These are phyloP conservation scores for Skeletonema potamos DNA, from an alignment of 108 stramenopile genomes.

Conservation along the genomic window DNA sequence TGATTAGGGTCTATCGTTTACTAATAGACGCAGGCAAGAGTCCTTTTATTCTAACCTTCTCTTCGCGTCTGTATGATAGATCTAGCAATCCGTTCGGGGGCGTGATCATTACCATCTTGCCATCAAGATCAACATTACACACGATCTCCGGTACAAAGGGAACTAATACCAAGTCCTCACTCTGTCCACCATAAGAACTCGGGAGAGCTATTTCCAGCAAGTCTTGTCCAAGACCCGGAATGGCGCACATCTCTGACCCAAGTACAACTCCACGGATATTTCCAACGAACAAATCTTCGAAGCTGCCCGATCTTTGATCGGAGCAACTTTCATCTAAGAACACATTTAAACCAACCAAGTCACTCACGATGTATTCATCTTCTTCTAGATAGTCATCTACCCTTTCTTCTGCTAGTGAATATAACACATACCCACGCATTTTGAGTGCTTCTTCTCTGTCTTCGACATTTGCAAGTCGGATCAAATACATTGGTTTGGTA, in stretches of 20 bases:
- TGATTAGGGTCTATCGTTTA: neutral
- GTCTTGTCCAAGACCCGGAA: slow-evolving; percentile 82
- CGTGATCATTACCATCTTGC: slow-evolving; percentile 51
- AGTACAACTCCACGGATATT: slow-evolving; percentile 68
- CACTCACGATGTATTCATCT: slow-evolving; percentile 70
- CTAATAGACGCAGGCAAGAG: slow-evolving; percentile 52
- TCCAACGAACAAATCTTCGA: slow-evolving; percentile 63
- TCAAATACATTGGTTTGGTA: slow-evolving; percentile 50
- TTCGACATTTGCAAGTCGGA: slow-evolving; percentile 57
- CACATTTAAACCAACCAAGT: slow-evolving; percentile 79
- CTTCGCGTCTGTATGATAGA: slow-evolving; percentile 73
- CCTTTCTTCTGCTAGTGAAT: slow-evolving; percentile 60
- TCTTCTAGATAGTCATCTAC: slow-evolving; percentile 44
- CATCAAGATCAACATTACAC: slow-evolving; percentile 56
- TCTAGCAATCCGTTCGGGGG: slow-evolving; percentile 79
- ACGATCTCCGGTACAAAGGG: slow-evolving; percentile 83
- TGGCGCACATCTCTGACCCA: slow-evolving; percentile 78
- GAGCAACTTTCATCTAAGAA: slow-evolving; percentile 37
- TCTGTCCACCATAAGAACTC: slow-evolving; percentile 26
- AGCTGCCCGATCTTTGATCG: slow-evolving; percentile 8
- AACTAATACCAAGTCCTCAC: slow-evolving; percentile 71
- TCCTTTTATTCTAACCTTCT: slow-evolving; percentile 72
- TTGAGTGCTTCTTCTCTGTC: slow-evolving; percentile 60
- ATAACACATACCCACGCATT: slow-evolving; percentile 67
- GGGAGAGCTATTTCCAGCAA: slow-evolving; percentile 66